These are phyloP conservation scores for Amaranthus palmeri DNA, from an alignment of 148 eudicot species.

Conservation along the genomic window DNA sequence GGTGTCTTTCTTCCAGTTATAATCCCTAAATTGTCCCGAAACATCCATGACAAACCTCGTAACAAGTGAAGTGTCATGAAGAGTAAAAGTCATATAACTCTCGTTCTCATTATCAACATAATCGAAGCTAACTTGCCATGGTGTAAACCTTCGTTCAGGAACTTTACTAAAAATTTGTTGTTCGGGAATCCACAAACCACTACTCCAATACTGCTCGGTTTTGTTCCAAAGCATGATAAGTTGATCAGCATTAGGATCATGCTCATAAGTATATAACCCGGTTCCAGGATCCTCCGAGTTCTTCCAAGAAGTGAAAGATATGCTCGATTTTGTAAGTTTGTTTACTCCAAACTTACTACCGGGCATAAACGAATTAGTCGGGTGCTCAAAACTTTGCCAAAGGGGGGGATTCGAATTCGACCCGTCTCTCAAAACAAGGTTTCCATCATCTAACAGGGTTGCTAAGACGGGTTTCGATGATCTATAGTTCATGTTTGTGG, in stretches of 20 bases:
- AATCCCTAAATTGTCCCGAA: constrained; percentile 45
- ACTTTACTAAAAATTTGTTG: constrained; percentile 35
- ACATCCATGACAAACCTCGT: constrained; percentile 51
- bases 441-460: constrained; percentile 40
- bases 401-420: constrained; percentile 21
- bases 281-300: constrained; percentile 37
- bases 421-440: constrained; percentile 41
- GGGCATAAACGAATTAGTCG: constrained; percentile 36
- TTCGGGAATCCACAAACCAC: constrained; percentile 29
- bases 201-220: constrained; percentile 30
- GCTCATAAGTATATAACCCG: constrained; percentile 29
- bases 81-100: constrained; percentile 46
- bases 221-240: constrained; percentile 34
- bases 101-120: constrained; percentile 40
- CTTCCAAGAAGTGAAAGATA: constrained; percentile 39
- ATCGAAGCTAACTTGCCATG: constrained; percentile 38
- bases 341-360: constrained; percentile 30
- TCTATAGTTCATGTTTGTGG: constrained; percentile 29
- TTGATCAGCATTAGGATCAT: constrained; percentile 32
- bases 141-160: constrained; percentile 40
- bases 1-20: constrained; percentile 30
- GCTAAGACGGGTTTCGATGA: constrained; percentile 24
- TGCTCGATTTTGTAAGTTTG: constrained; percentile 21
- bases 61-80: constrained; percentile 31
- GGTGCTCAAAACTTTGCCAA: constrained; percentile 48